These are phyloP conservation scores for Cryomyces minteri DNA, from an alignment of 495 filamentous ascomycete genomes.

Conservation along the genomic window DNA sequence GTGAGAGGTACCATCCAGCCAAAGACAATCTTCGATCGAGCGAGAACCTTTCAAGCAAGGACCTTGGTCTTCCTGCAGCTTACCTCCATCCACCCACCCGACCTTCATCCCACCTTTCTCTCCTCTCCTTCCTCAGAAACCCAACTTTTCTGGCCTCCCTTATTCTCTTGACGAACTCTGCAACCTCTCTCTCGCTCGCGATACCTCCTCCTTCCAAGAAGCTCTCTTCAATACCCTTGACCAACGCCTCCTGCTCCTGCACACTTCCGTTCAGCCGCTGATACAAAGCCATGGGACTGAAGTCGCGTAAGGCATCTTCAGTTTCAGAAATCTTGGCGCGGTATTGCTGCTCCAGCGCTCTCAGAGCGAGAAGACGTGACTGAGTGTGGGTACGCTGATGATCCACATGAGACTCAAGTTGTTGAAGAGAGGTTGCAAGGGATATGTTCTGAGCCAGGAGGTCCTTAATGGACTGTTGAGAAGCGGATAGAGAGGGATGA, in stretches of 20 bases:
- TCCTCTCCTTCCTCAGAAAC: slow-evolving; percentile 61
- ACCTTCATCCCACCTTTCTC: slow-evolving; percentile 87
- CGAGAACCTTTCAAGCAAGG: neutral
- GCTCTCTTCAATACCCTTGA: slow-evolving; percentile 70
- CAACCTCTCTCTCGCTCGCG: slow-evolving; percentile 58
- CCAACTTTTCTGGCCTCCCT: slow-evolving; percentile 55
- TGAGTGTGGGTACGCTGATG: slow-evolving; percentile 50
- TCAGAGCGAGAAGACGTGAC: slow-evolving; percentile 61
- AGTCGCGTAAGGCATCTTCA: slow-evolving; percentile 68
- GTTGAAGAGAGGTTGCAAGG: slow-evolving; percentile 39
- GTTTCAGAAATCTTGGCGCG: slow-evolving; percentile 71
- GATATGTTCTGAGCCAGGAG: slow-evolving; percentile 51
- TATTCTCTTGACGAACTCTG: slow-evolving; percentile 67
- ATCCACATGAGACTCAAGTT: slow-evolving; percentile 39
- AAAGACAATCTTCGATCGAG: too few species aligned
- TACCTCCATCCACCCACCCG: slow-evolving; percentile 84
- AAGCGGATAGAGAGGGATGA: slow-evolving; percentile 39
- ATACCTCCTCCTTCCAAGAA: slow-evolving; percentile 28
- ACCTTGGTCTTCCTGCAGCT: slow-evolving; percentile 6
- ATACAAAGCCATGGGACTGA: slow-evolving; percentile 70
- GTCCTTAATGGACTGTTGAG: slow-evolving; percentile 32
- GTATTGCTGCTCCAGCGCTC: slow-evolving; percentile 83
- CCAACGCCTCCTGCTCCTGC: slow-evolving; percentile 67
- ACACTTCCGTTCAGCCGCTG: slow-evolving; percentile 55
- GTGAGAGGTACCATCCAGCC: too few species aligned